Evolutionary conservation across 2,329 filamentous ascomycete genomes (phyloP), one percentile per base, ranked within the genome.

Genomic region (Monilinia vaccinii-corymbosi): DNA sequence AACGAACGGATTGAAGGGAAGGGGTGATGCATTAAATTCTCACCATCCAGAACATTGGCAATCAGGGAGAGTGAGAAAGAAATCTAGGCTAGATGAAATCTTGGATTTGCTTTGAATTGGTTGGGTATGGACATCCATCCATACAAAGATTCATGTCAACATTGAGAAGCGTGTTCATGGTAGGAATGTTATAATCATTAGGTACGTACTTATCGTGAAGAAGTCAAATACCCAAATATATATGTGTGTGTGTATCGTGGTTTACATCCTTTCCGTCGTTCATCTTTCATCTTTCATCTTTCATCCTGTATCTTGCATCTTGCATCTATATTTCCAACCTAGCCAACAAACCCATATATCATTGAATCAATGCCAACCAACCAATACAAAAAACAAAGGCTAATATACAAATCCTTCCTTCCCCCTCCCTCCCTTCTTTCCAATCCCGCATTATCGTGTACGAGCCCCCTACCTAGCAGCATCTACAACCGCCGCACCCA

Each of bases 401-500:
- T 46, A 28, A 28, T 25, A 28, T 46, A 46, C 21, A 46, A 21
- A 44, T 21, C 18, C 40, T 21, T 10, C 40, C 42, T 13, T 14
- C 9, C 14, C 13, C 14, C 36, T 13, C 14, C 6, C 18, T 8
- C 36, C 14, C 2, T 40, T 18, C 16, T n/a, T 40, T 18, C 18
- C 38, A n/a, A 47, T 47, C 5, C 31, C 25, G 21, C 32, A 23
- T 21, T 0, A 21, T 40, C 21, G 4, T 14, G 4, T 21, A 11
- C 34, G 4, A 8, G n/a, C 21, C 23, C 8, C 16, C 5, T 4
- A 4, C 16, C n/a, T 56, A 5, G 50, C 48, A 34, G 48, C 57
- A 16, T 38, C 65, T 45, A 59, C 63, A 59, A 67, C 68, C 60
- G 65, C 68, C 10, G 62, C 56, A 10, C 68, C 70, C 2, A 72